Base-by-base conservation (phyloP, 495 filamentous ascomycete genomes). In the Penicillium ucsense region DNA sequence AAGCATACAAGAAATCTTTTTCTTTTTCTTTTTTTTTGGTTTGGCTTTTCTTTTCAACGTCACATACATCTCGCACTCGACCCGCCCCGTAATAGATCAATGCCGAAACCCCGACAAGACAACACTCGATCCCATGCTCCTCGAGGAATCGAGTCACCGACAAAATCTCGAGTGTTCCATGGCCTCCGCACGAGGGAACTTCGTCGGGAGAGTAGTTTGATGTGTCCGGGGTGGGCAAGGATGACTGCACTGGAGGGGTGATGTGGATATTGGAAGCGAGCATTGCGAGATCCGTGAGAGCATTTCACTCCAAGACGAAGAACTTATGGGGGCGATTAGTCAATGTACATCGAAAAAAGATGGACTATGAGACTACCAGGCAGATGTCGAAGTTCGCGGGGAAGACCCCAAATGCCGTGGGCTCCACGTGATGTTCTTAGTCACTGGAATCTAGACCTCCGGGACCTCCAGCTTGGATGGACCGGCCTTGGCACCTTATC, bases 11-110 rank as follows among this genome's bases (percentile, higher is more conserved):
- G 49, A 42, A 46, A 36, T 20, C 20, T 20, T 20, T 20, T 20
- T 20, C 20, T 20, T 20, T 20, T 20, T 1, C 20, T 20, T 20
- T 20, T 20, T 20, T 2, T 20, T 20, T 20, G 20, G 20, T 20
- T 20, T 1, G 20, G 1, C 2, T 20, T 20, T 20, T 20, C 1
- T 20, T 20, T 20, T 20, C 20, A 20, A 20, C 20, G 20, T 20
- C 20, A 31, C 59, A 45, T 59, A 59, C 59, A 52, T 62, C 53
- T 56, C 59, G 59, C 33, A 53, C 49, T 28, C 59, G 54, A 20
- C 56, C 59, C 35, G 59, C 59, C 31, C 59, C 59, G 44, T 62
- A 62, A 47, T 55, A 62, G 11, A 62, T 59, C 38, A 62, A 47
- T 30, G 59, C 59, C 3, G 59, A 58, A 30, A 62, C 48, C 31